These are phyloP conservation scores for Boletus bicolor DNA, from an alignment of 768 basidiomycete species.

Conservation along the genomic window DNA sequence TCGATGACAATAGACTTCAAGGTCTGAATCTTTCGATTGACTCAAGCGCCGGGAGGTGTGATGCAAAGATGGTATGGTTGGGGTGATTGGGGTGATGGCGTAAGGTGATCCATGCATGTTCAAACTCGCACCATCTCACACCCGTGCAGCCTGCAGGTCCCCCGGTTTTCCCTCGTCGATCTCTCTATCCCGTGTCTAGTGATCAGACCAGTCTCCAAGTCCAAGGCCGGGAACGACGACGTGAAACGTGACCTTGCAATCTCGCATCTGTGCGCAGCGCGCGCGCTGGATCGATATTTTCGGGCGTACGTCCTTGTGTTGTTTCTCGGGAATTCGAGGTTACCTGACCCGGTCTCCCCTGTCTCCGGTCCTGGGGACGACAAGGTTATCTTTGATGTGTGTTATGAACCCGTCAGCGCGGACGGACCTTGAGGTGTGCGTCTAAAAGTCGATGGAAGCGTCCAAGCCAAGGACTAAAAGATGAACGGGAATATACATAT, in stretches of 20 bases:
- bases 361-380: neutral
- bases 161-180: neutral
- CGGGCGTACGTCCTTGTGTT: neutral
- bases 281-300: neutral
- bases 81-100: neutral
- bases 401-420: neutral
- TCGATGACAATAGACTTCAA: slow-evolving; percentile 14
- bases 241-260: neutral
- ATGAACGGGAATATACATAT: neutral
- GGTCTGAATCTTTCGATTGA: slow-evolving; percentile 3
- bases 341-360: neutral
- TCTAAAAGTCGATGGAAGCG: neutral
- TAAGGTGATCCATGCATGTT: neutral
- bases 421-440: slow-evolving; percentile 13
- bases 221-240: neutral
- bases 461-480: neutral
- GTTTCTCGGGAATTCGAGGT: neutral
- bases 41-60: neutral
- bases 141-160: no score
- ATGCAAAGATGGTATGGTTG: neutral
- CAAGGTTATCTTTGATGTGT: slow-evolving; percentile 14
- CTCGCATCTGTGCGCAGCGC: slow-evolving; percentile 1
- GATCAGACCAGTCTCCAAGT: neutral
- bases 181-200: neutral
- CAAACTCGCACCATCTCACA: neutral